phyloP scores from a whole-genome alignment of 768 basidiomycete genomes.

The Lactifluus subvellereus region DNA sequence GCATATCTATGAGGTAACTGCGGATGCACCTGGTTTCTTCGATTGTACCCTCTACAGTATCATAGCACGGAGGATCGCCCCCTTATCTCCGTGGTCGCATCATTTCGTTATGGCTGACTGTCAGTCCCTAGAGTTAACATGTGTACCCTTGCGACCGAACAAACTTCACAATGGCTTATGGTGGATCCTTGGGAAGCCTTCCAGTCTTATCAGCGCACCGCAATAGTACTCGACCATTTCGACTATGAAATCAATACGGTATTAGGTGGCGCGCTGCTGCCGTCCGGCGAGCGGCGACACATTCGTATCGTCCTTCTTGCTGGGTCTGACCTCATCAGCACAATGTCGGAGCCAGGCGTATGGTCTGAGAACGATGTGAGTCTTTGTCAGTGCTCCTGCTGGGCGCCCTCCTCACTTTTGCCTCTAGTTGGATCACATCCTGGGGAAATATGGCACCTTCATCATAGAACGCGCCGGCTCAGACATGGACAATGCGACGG shows the following conservation, averaged over 20 bases:
- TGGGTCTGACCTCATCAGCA: constrained; percentile 96
- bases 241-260: constrained; percentile 89
- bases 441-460: constrained; percentile 89
- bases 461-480: constrained; percentile 95
- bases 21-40: background rate
- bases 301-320: constrained; percentile 91
- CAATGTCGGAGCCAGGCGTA: constrained; percentile 97
- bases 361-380: constrained; percentile 93
- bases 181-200: constrained; percentile 98
- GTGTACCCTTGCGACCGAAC: constrained; percentile 85
- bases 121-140: constrained; percentile 58
- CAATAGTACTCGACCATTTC: constrained; percentile 95
- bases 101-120: background rate
- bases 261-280: constrained; percentile 69
- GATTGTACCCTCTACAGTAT: background rate
- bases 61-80: background rate
- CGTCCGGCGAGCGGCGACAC: constrained; percentile 66
- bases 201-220: constrained; percentile 92
- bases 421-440: constrained; percentile 84
- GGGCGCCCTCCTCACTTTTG: constrained; percentile 15
- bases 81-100: background rate
- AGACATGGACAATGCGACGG: constrained; percentile 30
- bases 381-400: constrained; percentile 24
- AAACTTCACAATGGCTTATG: constrained; percentile 93
- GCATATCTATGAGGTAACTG: constrained; percentile 2